phyloP scores from a whole-genome alignment of 768 basidiomycete species.

The Galerina marginata region DNA sequence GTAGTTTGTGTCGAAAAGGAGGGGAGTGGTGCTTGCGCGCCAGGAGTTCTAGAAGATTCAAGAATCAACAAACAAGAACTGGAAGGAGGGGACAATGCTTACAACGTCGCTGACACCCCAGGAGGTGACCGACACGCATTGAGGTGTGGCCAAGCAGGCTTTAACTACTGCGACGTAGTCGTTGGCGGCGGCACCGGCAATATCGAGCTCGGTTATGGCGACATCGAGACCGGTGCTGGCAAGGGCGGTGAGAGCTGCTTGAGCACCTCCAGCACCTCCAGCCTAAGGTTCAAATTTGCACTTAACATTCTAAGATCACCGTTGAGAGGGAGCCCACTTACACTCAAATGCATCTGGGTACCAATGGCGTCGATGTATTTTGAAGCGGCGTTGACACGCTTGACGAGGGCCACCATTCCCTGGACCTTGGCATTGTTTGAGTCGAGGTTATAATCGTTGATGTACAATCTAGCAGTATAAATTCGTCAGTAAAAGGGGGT shows the following conservation, averaged over 20 bases:
- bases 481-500: neutral
- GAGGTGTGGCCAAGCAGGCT: slow-evolving; percentile 47
- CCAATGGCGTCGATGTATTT: slow-evolving; percentile 55
- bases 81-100: slow-evolving; percentile 10
- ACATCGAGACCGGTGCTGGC: slow-evolving; percentile 48
- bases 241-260: slow-evolving; percentile 50
- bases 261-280: slow-evolving; percentile 44
- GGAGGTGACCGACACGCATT: slow-evolving; percentile 52
- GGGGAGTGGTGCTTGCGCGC: slow-evolving; percentile 46
- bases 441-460: slow-evolving; percentile 57
- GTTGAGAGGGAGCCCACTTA: slow-evolving; percentile 16
- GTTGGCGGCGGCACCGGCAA: slow-evolving; percentile 39
- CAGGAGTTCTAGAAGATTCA: slow-evolving; percentile 46
- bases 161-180: slow-evolving; percentile 52
- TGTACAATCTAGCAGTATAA: slow-evolving; percentile 32
- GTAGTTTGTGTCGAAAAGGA: slow-evolving; percentile 53
- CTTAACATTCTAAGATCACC: neutral
- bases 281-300: slow-evolving; percentile 26
- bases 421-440: slow-evolving; percentile 51
- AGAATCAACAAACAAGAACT: neutral
- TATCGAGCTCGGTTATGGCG: slow-evolving; percentile 54
- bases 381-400: slow-evolving; percentile 42
- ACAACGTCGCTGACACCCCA: slow-evolving; percentile 56
- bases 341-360: slow-evolving; percentile 49
- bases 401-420: slow-evolving; percentile 48